Percentiles rank a stretch among this genome's conserved stretches.
Conservation (phyloP, 2,329 filamentous ascomycete genomes). For the Xylaria sp. region DNA sequence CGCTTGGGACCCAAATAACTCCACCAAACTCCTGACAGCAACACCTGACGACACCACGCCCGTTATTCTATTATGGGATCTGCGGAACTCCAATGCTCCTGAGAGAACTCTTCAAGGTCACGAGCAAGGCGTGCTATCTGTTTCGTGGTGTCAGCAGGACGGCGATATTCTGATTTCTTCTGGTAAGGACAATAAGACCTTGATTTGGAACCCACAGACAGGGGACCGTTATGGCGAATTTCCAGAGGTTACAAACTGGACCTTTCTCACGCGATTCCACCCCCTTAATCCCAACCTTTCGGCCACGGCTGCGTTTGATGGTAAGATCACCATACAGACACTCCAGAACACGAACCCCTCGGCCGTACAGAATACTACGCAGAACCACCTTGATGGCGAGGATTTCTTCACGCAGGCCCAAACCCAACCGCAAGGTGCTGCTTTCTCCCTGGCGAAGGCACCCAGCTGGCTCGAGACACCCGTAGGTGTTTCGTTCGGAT, state of each 20-base stretch:
- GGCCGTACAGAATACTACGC: conserved; percentile 68
- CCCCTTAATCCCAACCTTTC: conserved; percentile 90
- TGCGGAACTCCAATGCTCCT: conserved; percentile 94
- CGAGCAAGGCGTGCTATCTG: conserved; percentile 87
- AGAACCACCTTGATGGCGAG: conserved; percentile 80
- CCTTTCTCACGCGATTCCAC: conserved; percentile 93
- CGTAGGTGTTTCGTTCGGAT: conserved; percentile 87
- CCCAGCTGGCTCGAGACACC: conserved; percentile 91
- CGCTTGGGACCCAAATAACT: conserved; percentile 95
- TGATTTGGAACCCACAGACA: conserved; percentile 95
- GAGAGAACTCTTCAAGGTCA: conserved; percentile 90
- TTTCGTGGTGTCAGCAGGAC: conserved; percentile 95
- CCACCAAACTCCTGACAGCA: conserved; percentile 91
- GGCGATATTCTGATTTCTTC: conserved; percentile 87
- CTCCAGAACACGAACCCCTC: conserved; percentile 90
- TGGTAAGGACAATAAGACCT: conserved; percentile 93
- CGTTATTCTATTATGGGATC: conserved; percentile 89
- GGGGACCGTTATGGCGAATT: conserved; percentile 89
- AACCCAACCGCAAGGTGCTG: conserved; percentile 85
- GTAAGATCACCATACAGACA: conserved; percentile 92
- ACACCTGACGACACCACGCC: conserved; percentile 89
- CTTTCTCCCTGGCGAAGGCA: conserved; percentile 83
- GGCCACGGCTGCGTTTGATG: conserved; percentile 95
- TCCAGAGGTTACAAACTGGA: conserved; percentile 98
- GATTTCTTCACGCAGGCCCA: conserved; percentile 97